phyloP scores from a whole-genome alignment of 2,329 filamentous ascomycete species.

The Alternaria triticimaculans region DNA sequence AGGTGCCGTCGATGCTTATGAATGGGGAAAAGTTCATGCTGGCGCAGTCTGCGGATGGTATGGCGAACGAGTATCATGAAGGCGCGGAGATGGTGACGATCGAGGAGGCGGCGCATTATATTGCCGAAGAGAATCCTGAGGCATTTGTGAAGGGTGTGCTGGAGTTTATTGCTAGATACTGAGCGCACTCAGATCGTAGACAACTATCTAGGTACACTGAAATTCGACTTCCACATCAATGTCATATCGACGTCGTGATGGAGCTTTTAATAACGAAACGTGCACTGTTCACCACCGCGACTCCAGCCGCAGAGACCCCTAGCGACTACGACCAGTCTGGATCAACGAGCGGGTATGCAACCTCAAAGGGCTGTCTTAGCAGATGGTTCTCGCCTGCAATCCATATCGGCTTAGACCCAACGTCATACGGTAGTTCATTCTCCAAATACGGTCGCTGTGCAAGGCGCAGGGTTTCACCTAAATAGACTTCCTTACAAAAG shows the following conservation, averaged over 20 bases:
- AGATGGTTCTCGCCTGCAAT: not conserved
- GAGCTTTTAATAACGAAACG: not conserved
- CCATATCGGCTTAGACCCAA: not conserved
- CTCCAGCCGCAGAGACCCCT: not conserved
- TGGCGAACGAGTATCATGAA: conserved; percentile 2
- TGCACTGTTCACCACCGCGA: not conserved
- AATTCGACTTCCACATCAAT: not conserved
- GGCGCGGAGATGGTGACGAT: not conserved
- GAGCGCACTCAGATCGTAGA: not conserved
- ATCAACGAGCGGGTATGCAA: not conserved
- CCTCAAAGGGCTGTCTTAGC: not conserved
- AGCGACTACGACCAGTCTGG: not conserved
- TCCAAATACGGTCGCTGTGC: not conserved
- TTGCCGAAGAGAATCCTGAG: not conserved
- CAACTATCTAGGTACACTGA: not conserved
- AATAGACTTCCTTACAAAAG: not conserved
- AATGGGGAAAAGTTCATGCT: not conserved
- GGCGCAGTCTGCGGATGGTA: not conserved
- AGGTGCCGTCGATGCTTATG: not conserved
- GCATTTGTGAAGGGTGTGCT: not conserved
- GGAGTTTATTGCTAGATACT: not conserved
- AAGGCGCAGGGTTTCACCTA: not conserved
- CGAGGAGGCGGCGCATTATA: not conserved
- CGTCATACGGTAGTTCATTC: not conserved
- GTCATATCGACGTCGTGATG: not conserved